Evolutionary conservation across 306 rosid genomes (phyloP).

Genomic region (Sesbania bispinosa): DNA sequence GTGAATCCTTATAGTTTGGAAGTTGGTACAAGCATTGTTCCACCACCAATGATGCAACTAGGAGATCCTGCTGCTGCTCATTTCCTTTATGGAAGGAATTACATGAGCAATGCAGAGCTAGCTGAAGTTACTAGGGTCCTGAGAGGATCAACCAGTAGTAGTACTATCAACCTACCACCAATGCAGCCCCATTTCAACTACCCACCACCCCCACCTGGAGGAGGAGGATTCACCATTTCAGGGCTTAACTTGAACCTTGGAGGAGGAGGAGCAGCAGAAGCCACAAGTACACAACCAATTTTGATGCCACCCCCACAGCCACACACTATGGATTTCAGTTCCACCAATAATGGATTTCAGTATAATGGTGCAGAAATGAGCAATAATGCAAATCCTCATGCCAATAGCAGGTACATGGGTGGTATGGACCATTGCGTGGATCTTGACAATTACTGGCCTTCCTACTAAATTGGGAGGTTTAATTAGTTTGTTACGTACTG

Average conservation of each 20-base stretch:
- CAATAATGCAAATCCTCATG: background rate
- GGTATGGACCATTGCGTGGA: constrained; percentile 18
- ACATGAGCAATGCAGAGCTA: constrained; percentile 47
- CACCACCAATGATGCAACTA: constrained; percentile 63
- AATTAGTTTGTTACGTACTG: no score
- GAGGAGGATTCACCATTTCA: constrained; percentile 20
- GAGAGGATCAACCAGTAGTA: constrained; percentile 35
- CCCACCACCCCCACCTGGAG: background rate
- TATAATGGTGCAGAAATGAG: constrained; percentile 15
- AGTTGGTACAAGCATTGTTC: constrained; percentile 40
- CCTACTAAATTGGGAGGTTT: no score
- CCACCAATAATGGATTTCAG: constrained; percentile 24
- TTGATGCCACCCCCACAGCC: constrained; percentile 1
- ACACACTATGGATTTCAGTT: constrained; percentile 14
- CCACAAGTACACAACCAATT: background rate
- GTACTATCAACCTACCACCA: background rate
- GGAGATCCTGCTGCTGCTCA: constrained; percentile 45
- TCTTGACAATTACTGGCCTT: constrained; percentile 24
- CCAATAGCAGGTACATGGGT: background rate
- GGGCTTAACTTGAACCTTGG: constrained; percentile 32
- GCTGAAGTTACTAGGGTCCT: constrained; percentile 58
- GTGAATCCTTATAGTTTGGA: constrained; percentile 63
- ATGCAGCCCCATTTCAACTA: constrained; percentile 6
- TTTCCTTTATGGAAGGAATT: constrained; percentile 58
- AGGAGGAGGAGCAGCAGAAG: background rate